Base-by-base conservation (phyloP, 208 protist species). In the Vickermania spadyakhi region DNA sequence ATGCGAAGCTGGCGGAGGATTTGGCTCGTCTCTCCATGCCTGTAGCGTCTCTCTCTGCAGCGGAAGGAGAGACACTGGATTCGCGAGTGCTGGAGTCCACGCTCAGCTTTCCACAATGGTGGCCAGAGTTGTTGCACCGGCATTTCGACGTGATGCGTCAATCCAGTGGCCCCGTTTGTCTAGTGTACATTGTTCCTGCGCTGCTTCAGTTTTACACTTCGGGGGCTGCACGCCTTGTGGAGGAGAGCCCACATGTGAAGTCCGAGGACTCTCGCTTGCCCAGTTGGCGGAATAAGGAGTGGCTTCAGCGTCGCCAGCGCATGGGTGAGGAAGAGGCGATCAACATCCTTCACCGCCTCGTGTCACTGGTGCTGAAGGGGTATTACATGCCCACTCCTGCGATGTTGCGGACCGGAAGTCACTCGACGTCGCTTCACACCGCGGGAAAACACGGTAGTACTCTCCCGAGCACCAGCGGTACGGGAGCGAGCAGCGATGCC, bases 91-190 rank as follows among this genome's bases (percentile, higher is more conserved):
- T 70, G 18, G 80, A 73, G 3, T 79, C 80, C 21, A 69, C 72
- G 22, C 87, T 79, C 64, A 78, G 84, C 22, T 86, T 81, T 59
- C 73, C 73, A 3, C 75, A 88, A 45, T 92, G 85, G 81, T 92
- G 85, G 81, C 68, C 63, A 28, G 78, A 89, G 59, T 59, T 88
- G 3, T 30, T 89, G 13, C 59, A 64, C 23, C 84, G 86, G 66
- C 73, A 89, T 58, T 66, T 86, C 14, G 70, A 53, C 23, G 69
- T 72, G 25, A 70, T 82, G 21, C 56, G 68, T 14, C 75, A 60
- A 11, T 63, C 79, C 11, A 70, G 87, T 56, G 60, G 68, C 1
- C 81, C 85, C 14, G 72, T 86, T 13, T 88, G 66, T 62, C 25
- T 87, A 25, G 51, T 77, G 21, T 91, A 83, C 53, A 64, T 91